Conservation (phyloP, 1,284 basidiomycete genomes). For the Stereum hirsutum region DNA sequence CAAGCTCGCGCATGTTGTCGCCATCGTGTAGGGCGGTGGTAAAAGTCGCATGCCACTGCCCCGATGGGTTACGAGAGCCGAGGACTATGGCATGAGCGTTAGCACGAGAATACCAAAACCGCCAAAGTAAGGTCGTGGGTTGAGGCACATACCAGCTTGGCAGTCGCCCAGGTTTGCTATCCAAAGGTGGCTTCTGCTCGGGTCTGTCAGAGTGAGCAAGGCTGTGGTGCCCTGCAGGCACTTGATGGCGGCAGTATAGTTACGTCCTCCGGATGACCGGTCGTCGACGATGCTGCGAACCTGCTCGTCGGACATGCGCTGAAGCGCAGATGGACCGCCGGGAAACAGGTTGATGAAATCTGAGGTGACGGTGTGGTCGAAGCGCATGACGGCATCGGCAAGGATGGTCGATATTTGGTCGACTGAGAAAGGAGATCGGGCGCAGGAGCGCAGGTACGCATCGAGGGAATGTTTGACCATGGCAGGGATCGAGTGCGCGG, state of each 20-base stretch:
- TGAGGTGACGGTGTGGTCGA: slow-evolving; percentile 34
- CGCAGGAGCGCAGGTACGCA: slow-evolving; percentile 23
- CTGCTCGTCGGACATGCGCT: slow-evolving; percentile 16
- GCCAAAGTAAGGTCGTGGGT: not conserved
- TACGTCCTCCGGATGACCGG: slow-evolving; percentile 14
- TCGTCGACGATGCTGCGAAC: slow-evolving; percentile 19
- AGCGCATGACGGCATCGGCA: slow-evolving; percentile 26
- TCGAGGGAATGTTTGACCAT: slow-evolving; percentile 34
- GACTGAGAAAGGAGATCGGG: slow-evolving; percentile 19
- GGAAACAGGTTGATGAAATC: slow-evolving; percentile 38
- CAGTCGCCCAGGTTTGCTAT: slow-evolving; percentile 61
- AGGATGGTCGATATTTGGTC: slow-evolving; percentile 35
- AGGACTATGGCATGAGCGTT: slow-evolving; percentile 27
- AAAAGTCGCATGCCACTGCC: slow-evolving; percentile 31
- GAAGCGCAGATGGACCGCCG: slow-evolving; percentile 16
- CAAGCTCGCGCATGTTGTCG: slow-evolving; percentile 34
- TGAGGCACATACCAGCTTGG: slow-evolving; percentile 38
- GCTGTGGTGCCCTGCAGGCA: slow-evolving; percentile 58
- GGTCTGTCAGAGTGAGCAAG: slow-evolving; percentile 46
- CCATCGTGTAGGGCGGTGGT: slow-evolving; percentile 52
- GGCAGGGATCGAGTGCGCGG: slow-evolving; percentile 32
- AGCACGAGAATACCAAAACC: not conserved
- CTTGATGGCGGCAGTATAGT: slow-evolving; percentile 26
- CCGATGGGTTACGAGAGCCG: slow-evolving; percentile 27
- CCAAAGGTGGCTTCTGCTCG: slow-evolving; percentile 44